Conservation (phyloP, 2,329 filamentous ascomycete genomes). For the Zymoseptoria tritici region DNA sequence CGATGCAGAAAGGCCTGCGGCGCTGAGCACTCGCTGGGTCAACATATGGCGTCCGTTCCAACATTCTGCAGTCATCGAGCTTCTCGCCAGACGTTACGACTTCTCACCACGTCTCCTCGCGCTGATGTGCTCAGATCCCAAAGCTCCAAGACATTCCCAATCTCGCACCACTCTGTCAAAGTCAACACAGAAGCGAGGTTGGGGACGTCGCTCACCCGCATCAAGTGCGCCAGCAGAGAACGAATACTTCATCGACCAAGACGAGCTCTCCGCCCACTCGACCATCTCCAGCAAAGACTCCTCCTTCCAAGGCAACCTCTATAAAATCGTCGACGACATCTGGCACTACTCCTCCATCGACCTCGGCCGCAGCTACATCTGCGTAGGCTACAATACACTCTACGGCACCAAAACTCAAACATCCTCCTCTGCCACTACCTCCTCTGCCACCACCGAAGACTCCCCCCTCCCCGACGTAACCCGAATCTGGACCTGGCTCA, state of each 20-base stretch:
- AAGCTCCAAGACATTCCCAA: slow-evolving; percentile 18
- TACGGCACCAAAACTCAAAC: slow-evolving; percentile 30
- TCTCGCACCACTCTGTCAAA: slow-evolving; percentile 8
- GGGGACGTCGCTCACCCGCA: slow-evolving; percentile 3
- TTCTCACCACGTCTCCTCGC: slow-evolving; percentile 60
- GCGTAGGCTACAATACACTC: slow-evolving; percentile 63
- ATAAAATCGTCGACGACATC: slow-evolving; percentile 59
- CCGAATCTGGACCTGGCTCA: slow-evolving; percentile 59
- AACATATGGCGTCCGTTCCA: slow-evolving; percentile 63
- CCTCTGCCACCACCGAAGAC: not conserved
- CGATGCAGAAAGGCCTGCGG: slow-evolving; percentile 38
- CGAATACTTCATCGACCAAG: slow-evolving; percentile 7
- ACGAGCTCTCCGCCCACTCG: slow-evolving; percentile 23
- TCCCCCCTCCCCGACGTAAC: not conserved
- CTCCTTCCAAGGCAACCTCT: slow-evolving; percentile 37
- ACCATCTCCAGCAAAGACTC: slow-evolving; percentile 22
- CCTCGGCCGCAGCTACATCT: slow-evolving; percentile 60
- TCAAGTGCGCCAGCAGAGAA: slow-evolving; percentile 9
- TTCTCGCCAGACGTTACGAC: slow-evolving; percentile 55
- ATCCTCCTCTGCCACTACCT: too few relatives aligned
- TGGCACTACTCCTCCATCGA: slow-evolving; percentile 71
- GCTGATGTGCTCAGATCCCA: slow-evolving; percentile 55
- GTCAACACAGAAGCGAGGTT: slow-evolving; percentile 3
- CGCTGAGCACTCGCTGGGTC: slow-evolving; percentile 61
- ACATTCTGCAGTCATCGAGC: slow-evolving; percentile 50